phyloP scores from a whole-genome alignment of 257 asterid species.

The Cynanchum wilfordii region DNA sequence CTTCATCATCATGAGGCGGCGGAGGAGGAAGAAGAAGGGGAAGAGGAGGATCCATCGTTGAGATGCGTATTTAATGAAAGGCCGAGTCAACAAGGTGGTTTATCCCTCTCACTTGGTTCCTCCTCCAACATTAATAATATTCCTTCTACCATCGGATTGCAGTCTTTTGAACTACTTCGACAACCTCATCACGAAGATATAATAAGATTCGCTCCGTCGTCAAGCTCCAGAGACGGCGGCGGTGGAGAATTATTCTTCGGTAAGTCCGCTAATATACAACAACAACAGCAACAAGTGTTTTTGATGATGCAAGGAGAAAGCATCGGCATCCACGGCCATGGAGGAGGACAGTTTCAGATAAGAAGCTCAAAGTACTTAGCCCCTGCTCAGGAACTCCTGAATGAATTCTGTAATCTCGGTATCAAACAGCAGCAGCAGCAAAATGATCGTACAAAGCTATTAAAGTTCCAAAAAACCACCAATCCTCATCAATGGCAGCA shows the following conservation, averaged over 20 bases:
- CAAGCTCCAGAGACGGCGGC: conserved; percentile 39
- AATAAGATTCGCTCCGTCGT: conserved; percentile 44
- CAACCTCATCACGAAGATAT: conserved; percentile 26
- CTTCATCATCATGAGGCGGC: neutral
- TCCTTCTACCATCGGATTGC: conserved; percentile 55
- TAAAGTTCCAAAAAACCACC: conserved; percentile 26
- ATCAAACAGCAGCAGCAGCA: conserved; percentile 17
- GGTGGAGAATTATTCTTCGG: neutral
- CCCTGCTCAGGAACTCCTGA: conserved; percentile 69
- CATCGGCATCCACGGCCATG: conserved; percentile 7
- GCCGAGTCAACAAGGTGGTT: conserved; percentile 63
- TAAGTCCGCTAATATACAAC: conserved; percentile 33
- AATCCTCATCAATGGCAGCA: neutral
- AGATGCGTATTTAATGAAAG: conserved; percentile 70
- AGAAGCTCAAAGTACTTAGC: conserved; percentile 51
- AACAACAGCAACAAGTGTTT: conserved; percentile 4
- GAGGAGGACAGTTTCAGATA: conserved; percentile 24
- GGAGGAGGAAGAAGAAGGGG: too few species aligned
- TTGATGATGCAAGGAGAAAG: conserved; percentile 24
- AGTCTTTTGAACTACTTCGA: conserved; percentile 51
- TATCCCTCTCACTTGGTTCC: conserved; percentile 69
- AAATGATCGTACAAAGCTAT: conserved; percentile 21
- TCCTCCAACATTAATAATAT: conserved; percentile 19
- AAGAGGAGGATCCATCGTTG: conserved; percentile 39
- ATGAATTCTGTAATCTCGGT: conserved; percentile 68